Evolutionary conservation across 495 filamentous ascomycete species (phyloP).

Genomic region (Chaetomidium leptoderma): DNA sequence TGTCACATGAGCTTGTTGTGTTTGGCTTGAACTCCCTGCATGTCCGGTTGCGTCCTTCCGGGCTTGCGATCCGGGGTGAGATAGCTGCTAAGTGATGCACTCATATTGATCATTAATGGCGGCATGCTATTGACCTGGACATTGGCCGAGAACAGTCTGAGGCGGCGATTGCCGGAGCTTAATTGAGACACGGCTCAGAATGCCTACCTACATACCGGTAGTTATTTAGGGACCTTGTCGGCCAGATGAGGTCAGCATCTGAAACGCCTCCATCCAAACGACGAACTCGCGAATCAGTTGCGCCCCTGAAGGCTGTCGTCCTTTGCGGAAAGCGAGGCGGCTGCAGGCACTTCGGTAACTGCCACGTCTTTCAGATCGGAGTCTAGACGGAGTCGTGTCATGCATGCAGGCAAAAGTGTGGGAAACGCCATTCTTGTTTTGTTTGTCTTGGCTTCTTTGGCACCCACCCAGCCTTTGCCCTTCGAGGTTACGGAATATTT

Average conservation of each 20-base stretch:
- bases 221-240: too few species aligned
- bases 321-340: too few species aligned
- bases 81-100: neutral
- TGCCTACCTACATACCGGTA: too few species aligned
- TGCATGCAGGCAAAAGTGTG: neutral
- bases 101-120: conserved; percentile 4
- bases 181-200: conserved; percentile 4
- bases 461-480: neutral
- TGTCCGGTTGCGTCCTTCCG: neutral
- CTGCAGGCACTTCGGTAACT: neutral
- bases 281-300: neutral
- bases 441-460: neutral
- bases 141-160: neutral
- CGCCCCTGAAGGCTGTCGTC: neutral
- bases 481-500: too few species aligned
- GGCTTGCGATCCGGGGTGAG: neutral
- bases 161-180: neutral
- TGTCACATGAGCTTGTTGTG: neutral
- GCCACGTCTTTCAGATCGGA: neutral
- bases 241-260: conserved; percentile 3
- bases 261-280: neutral
- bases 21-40: neutral
- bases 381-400: neutral
- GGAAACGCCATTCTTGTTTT: conserved; percentile 1
- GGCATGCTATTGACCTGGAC: neutral